Evolutionary conservation across 2,329 filamentous ascomycete genomes (phyloP).

Genomic region (Ambrosiella beaveri): DNA sequence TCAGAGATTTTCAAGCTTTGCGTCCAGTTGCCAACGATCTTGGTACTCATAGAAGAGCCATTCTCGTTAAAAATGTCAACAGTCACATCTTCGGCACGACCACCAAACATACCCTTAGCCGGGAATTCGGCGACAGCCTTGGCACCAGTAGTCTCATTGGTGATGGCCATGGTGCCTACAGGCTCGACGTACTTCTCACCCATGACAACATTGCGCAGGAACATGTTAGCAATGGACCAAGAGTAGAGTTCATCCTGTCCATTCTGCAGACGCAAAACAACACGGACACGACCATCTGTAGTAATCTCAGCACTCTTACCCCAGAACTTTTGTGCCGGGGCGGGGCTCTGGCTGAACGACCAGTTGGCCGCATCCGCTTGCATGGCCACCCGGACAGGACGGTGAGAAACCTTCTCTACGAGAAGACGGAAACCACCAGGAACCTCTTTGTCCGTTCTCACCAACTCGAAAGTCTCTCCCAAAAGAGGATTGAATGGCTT

Average conservation of each 20-base stretch:
- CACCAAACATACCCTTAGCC: slow-evolving; percentile 91
- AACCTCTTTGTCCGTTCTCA: slow-evolving; percentile 61
- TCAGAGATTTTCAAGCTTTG: slow-evolving; percentile 48
- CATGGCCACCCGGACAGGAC: slow-evolving; percentile 81
- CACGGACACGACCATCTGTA: slow-evolving; percentile 70
- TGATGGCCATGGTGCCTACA: slow-evolving; percentile 71
- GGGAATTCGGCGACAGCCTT: slow-evolving; percentile 85
- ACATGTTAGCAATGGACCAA: slow-evolving; percentile 77
- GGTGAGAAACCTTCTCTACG: slow-evolving; percentile 89
- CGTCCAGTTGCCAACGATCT: slow-evolving; percentile 75
- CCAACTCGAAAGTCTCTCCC: slow-evolving; percentile 85
- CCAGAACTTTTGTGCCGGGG: slow-evolving; percentile 94
- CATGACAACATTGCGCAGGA: slow-evolving; percentile 88
- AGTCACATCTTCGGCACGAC: slow-evolving; percentile 74
- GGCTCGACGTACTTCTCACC: slow-evolving; percentile 98
- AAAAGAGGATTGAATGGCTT: slow-evolving; percentile 97
- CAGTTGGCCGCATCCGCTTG: slow-evolving; percentile 76
- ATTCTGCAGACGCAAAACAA: slow-evolving; percentile 51
- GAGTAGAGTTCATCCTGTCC: slow-evolving; percentile 66
- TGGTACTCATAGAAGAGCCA: slow-evolving; percentile 47
- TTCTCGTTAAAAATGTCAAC: slow-evolving; percentile 54
- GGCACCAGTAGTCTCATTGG: slow-evolving; percentile 67
- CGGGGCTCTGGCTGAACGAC: slow-evolving; percentile 75
- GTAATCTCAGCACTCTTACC: slow-evolving; percentile 90
- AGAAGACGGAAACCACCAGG: slow-evolving; percentile 68